These are phyloP conservation scores for Colletotrichum tamarilloi DNA, from an alignment of 2,329 filamentous ascomycete species.

Conservation along the genomic window DNA sequence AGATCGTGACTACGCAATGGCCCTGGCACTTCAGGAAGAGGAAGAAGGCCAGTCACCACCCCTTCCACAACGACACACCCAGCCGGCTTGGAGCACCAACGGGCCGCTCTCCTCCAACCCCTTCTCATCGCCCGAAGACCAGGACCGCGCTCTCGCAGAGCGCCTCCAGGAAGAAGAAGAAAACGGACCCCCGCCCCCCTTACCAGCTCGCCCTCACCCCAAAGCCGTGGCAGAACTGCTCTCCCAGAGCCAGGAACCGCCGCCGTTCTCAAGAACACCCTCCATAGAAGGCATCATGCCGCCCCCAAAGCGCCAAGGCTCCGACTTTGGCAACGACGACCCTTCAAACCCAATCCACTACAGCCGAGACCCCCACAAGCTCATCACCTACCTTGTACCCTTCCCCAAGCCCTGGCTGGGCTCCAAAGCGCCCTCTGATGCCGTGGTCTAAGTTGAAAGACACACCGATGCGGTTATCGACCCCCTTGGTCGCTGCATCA, in stretches of 20 bases:
- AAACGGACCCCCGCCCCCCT: constrained; percentile 14
- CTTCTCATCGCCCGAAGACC: constrained; percentile 17
- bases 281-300: constrained; percentile 26
- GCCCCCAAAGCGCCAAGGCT: constrained; percentile 11
- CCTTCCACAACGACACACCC: constrained; percentile 11
- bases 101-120: constrained; percentile 7
- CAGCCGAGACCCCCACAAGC: constrained; percentile 29
- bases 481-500: background rate
- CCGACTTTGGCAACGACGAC: constrained; percentile 24
- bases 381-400: constrained; percentile 31
- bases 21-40: constrained; percentile 29
- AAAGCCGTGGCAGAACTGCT: constrained; percentile 27
- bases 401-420: constrained; percentile 31
- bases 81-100: constrained; percentile 10
- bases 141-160: constrained; percentile 24
- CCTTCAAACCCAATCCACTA: constrained; percentile 31
- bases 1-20: constrained; percentile 32
- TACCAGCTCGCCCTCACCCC: constrained; percentile 22
- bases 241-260: constrained; percentile 4
- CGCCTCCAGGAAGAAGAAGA: constrained; percentile 27
- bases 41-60: constrained; percentile 15
- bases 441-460: constrained; percentile 18
- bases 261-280: constrained; percentile 25
- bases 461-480: background rate
- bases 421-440: constrained; percentile 7